phyloP scores from a whole-genome alignment of 2,329 filamentous ascomycete genomes.

The Cladosporium phlei region DNA sequence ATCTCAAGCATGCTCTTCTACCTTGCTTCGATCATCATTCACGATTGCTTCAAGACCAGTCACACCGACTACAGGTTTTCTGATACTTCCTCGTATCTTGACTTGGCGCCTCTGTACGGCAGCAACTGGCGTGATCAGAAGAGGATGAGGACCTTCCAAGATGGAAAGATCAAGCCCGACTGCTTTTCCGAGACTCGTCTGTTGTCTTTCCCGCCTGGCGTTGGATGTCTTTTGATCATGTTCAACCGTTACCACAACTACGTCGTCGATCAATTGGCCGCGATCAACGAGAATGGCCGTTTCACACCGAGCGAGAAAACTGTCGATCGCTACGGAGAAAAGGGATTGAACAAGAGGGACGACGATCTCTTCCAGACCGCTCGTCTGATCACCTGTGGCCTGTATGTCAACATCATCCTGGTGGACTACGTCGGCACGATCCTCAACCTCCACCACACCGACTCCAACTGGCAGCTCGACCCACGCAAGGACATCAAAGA shows the following conservation, averaged over 20 bases:
- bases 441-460: conserved; percentile 43
- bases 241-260: conserved; percentile 80
- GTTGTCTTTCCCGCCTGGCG: conserved; percentile 62
- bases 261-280: conserved; percentile 69
- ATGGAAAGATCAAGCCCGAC: conserved; percentile 67
- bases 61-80: conserved; percentile 59
- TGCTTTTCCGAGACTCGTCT: conserved; percentile 63
- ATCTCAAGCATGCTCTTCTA: conserved; percentile 74
- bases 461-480: conserved; percentile 42
- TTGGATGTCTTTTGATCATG: conserved; percentile 63
- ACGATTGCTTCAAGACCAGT: conserved; percentile 62
- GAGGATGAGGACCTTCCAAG: conserved; percentile 57
- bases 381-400: conserved; percentile 48
- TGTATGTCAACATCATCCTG: conserved; percentile 52
- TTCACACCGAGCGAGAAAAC: conserved; percentile 65
- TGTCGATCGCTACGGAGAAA: conserved; percentile 31
- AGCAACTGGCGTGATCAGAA: conserved; percentile 64
- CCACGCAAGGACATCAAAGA: conserved; percentile 37
- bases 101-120: conserved; percentile 69
- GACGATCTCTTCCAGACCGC: conserved; percentile 50
- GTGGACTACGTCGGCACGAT: conserved; percentile 53
- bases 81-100: conserved; percentile 68
- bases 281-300: conserved; percentile 78
- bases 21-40: conserved; percentile 61
- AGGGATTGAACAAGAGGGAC: conserved; percentile 34